Percentiles rank a stretch among this genome's conserved stretches.
phyloP scores from a whole-genome alignment of 352 stramenopile genomes.

The Pythium rhizo-oryzae region DNA sequence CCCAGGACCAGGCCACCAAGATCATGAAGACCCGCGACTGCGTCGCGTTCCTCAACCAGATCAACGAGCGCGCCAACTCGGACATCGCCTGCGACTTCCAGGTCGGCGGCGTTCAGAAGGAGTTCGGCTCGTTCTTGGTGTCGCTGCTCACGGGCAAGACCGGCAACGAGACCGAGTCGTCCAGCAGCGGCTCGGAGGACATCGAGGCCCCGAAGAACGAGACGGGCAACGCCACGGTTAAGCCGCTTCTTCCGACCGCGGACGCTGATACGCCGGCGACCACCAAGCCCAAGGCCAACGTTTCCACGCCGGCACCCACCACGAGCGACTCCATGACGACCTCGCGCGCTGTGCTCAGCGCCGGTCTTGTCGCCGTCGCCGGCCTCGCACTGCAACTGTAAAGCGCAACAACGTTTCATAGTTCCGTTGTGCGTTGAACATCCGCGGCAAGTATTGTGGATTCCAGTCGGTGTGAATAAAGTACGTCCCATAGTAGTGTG shows the following conservation, averaged over 20 bases:
- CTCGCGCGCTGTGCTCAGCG: conserved; percentile 18
- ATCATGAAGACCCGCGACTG: conserved; percentile 54
- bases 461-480: background rate
- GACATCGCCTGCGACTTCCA: conserved; percentile 53
- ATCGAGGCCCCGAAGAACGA: conserved; percentile 32
- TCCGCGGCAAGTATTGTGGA: background rate
- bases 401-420: background rate
- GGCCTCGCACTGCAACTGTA: conserved; percentile 19
- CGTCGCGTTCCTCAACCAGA: conserved; percentile 72
- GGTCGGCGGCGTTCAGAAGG: conserved; percentile 41
- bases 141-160: conserved; percentile 59
- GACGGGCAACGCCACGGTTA: conserved; percentile 24
- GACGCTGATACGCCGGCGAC: conserved; percentile 14
- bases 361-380: conserved; percentile 13
- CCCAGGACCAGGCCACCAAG: conserved; percentile 41
- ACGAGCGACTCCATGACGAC: conserved; percentile 5
- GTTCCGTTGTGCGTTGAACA: background rate
- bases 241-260: conserved; percentile 16
- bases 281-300: conserved; percentile 7
- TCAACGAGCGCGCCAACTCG: conserved; percentile 60
- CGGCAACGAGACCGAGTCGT: conserved; percentile 55
- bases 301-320: conserved; percentile 1
- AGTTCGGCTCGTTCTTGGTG: conserved; percentile 45
- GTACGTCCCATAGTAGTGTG: background rate
- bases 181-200: conserved; percentile 32